Percentiles rank a stretch among this genome's conserved stretches.
phyloP scores from a whole-genome alignment of 2,329 filamentous ascomycete genomes.

The Colletotrichum sidae region DNA sequence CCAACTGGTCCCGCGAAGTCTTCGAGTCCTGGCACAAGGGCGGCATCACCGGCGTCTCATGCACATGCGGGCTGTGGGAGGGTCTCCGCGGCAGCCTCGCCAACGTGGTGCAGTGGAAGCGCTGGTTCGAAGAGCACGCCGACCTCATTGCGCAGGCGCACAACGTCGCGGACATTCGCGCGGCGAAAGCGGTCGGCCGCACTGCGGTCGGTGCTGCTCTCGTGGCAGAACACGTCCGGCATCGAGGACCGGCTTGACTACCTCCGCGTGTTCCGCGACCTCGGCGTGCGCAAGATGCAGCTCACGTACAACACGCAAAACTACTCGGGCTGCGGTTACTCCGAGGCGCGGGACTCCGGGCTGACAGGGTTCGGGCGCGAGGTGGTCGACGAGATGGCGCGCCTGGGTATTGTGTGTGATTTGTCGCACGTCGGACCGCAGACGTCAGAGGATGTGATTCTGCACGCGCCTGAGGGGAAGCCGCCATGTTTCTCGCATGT shows the following conservation, averaged over 20 bases:
- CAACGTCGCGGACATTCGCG: conserved; percentile 49
- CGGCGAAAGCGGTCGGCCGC: conserved; percentile 49
- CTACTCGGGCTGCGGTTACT: conserved; percentile 54
- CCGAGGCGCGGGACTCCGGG: conserved; percentile 49
- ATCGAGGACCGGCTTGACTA: conserved; percentile 54
- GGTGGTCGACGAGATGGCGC: conserved; percentile 49
- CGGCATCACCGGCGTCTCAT: conserved; percentile 54
- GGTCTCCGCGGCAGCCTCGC: conserved; percentile 50
- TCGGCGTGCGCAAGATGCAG: conserved; percentile 56
- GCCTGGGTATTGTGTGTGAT: conserved; percentile 50
- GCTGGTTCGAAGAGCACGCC: conserved; percentile 54
- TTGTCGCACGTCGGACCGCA: conserved; percentile 49
- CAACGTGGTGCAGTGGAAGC: conserved; percentile 55
- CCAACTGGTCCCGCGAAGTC: conserved; percentile 52
- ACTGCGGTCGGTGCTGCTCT: conserved; percentile 53
- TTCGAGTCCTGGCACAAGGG: conserved; percentile 52
- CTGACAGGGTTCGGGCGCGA: conserved; percentile 50
- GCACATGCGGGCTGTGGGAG: conserved; percentile 54
- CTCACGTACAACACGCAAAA: conserved; percentile 57
- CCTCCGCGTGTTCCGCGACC: conserved; percentile 52
- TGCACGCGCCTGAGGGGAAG: conserved; percentile 48
- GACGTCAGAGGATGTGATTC: conserved; percentile 49
- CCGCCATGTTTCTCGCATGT: conserved; percentile 55
- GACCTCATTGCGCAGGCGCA: conserved; percentile 53
- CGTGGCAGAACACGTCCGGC: conserved; percentile 55